phyloP scores from a whole-genome alignment of 1,284 basidiomycete species.

The Ustilago cynodontis region DNA sequence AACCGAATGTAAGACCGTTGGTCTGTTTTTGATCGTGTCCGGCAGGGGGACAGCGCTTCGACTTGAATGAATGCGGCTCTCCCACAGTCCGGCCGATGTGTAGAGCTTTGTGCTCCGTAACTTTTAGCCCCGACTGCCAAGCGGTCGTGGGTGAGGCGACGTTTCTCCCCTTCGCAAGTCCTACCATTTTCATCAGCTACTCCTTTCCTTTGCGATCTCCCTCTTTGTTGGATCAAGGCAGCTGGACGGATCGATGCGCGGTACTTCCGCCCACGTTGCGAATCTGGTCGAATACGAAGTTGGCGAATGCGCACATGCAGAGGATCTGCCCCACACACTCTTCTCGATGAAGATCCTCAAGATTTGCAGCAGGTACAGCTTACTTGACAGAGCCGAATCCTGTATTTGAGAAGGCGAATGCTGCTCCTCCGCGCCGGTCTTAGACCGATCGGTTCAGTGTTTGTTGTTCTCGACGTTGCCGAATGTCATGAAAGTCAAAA shows the following conservation, averaged over 20 bases:
- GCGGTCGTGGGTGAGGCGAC: slow-evolving; percentile 21
- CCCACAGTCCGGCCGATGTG: too few relatives aligned
- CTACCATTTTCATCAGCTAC: slow-evolving; percentile 9
- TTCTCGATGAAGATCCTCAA: slow-evolving; percentile 25
- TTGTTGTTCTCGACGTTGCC: slow-evolving; percentile 36
- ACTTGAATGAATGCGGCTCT: too few relatives aligned
- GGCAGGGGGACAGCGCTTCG: too few relatives aligned
- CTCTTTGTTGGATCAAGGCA: slow-evolving; percentile 41
- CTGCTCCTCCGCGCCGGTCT: slow-evolving; percentile 30
- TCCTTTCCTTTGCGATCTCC: slow-evolving; percentile 31
- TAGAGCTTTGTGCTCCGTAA: too few relatives aligned
- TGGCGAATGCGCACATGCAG: slow-evolving; percentile 35
- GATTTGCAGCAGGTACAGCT: slow-evolving; percentile 43
- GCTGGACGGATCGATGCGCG: slow-evolving; percentile 26
- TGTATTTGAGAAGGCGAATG: slow-evolving; percentile 27
- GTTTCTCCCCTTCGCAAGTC: slow-evolving; percentile 27
- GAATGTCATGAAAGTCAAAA: slow-evolving; percentile 54
- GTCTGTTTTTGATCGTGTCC: too few relatives aligned
- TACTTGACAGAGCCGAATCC: slow-evolving; percentile 50
- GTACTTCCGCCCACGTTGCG: slow-evolving; percentile 30
- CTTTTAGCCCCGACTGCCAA: slow-evolving; percentile 4
- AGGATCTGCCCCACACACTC: background rate
- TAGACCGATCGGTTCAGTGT: background rate
- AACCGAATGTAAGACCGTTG: too few relatives aligned
- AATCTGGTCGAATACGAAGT: slow-evolving; percentile 39